These are phyloP conservation scores for Hansenula anomala DNA, from an alignment of 1,139 yeast species.

Conservation along the genomic window DNA sequence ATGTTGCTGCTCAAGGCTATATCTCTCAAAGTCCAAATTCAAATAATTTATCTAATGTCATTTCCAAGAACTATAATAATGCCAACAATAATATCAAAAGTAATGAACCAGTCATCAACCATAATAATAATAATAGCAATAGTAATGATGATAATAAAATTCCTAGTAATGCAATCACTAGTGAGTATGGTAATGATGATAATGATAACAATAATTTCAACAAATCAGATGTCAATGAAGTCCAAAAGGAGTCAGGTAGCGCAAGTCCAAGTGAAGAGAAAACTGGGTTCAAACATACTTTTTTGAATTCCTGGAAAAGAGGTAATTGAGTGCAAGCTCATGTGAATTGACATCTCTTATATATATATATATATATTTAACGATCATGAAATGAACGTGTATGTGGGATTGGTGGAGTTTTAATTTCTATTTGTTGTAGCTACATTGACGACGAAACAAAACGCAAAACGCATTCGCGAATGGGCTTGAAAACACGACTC, in stretches of 20 bases:
- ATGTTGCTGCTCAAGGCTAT: slow-evolving; percentile 43
- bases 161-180: no score
- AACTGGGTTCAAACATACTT: slow-evolving; percentile 10
- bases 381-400: slow-evolving; percentile 2
- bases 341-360: no score
- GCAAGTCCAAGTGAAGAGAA: slow-evolving; percentile 6
- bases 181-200: no score
- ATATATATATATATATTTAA: slow-evolving; percentile 1
- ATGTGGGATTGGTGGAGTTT: not conserved
- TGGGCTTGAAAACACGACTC: not conserved
- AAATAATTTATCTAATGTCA: slow-evolving; percentile 7
- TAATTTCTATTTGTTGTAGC: no score
- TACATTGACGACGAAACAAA: no score
- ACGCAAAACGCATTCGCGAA: no score
- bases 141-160: no score
- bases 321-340: no score
- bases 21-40: slow-evolving; percentile 23
- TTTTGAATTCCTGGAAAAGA: slow-evolving; percentile 19
- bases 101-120: no score
- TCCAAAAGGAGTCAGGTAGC: slow-evolving; percentile 16
- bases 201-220: not conserved
- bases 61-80: slow-evolving; percentile 2
- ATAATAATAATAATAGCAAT: not conserved
- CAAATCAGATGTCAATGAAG: slow-evolving; percentile 10
- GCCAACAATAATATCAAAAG: not conserved